Evolutionary conservation across 2,329 filamentous ascomycete genomes (phyloP).

Genomic region (Lanzia echinophila): DNA sequence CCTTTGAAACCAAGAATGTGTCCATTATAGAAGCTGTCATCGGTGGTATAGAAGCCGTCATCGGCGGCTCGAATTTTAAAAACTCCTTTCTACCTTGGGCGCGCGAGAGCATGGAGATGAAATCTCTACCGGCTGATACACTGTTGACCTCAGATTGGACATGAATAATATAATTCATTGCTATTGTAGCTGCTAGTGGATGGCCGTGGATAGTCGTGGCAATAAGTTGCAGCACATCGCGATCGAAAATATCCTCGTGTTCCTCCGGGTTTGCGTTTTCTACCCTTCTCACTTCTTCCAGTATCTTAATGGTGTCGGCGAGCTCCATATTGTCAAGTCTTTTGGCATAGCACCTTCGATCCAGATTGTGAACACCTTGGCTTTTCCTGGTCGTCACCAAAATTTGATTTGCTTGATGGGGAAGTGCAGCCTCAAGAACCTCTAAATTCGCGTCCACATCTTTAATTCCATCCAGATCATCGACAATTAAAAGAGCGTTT

Average conservation of each 20-base stretch:
- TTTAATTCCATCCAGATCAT: background rate
- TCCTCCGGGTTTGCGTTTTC: no score
- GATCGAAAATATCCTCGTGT: background rate
- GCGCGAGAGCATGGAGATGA: background rate
- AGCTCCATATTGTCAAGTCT: no score
- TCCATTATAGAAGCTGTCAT: background rate
- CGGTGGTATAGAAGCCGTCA: background rate
- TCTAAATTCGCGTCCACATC: background rate
- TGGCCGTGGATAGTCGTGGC: background rate
- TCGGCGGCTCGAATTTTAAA: background rate
- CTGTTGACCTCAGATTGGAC: background rate
- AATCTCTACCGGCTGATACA: background rate
- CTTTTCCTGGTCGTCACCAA: no score
- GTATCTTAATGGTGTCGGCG: no score
- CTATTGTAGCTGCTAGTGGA: background rate
- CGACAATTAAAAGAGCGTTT: background rate
- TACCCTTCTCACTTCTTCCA: no score
- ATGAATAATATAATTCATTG: conserved; percentile 1
- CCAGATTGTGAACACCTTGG: no score
- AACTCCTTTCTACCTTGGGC: no score
- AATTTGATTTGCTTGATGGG: no score
- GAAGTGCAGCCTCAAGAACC: background rate
- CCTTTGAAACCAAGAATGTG: background rate
- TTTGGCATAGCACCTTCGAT: no score
- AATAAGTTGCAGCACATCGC: background rate